Percentiles rank a stretch among this genome's conserved stretches.
phyloP scores from a whole-genome alignment of 345 rosid species.

The Melastoma malabathricum region DNA sequence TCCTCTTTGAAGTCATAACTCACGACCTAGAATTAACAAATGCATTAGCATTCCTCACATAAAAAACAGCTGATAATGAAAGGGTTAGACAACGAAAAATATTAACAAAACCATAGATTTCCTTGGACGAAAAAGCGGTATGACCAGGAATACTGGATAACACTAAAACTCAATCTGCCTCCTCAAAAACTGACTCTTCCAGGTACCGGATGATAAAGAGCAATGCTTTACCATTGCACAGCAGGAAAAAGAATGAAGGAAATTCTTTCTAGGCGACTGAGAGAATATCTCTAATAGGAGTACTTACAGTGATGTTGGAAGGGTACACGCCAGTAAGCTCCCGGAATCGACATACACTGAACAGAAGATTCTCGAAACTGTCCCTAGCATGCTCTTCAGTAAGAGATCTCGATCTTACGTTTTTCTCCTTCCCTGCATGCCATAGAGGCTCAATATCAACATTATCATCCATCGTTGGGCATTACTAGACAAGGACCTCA shows the following conservation, averaged over 20 bases:
- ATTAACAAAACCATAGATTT: no score
- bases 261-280: background rate
- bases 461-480: no score
- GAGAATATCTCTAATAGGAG: no score
- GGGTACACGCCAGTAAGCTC: slow-evolving; percentile 93
- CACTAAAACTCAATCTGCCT: no score
- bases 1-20: slow-evolving; percentile 89
- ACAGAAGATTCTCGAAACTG: slow-evolving; percentile 94
- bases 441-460: background rate
- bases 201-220: background rate
- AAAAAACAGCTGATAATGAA: background rate
- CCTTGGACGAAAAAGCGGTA: no score
- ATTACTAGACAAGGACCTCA: no score
- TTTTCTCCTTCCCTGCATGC: slow-evolving; percentile 52
- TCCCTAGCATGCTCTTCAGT: slow-evolving; percentile 98
- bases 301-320: slow-evolving; percentile 71
- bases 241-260: background rate
- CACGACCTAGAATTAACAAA: slow-evolving; percentile 41
- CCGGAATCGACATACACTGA: slow-evolving; percentile 79
- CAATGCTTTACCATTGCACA: background rate
- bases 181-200: no score
- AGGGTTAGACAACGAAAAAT: background rate
- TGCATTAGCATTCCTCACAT: background rate
- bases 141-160: no score
- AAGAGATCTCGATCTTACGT: slow-evolving; percentile 61